These are phyloP conservation scores for Cytospora schulzeri DNA, from an alignment of 2,329 filamentous ascomycete genomes.

Conservation along the genomic window DNA sequence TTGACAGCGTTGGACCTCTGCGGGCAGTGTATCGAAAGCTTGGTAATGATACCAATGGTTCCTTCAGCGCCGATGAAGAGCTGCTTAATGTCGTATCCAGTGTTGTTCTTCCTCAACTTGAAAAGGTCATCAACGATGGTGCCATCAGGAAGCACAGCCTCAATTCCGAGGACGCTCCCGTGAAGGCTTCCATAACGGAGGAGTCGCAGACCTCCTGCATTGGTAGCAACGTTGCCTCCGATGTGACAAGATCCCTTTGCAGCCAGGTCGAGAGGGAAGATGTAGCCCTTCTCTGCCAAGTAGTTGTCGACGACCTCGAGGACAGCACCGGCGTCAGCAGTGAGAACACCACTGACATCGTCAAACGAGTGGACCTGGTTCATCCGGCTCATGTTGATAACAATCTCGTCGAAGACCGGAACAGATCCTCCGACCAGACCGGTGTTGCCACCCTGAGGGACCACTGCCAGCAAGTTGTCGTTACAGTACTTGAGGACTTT, in stretches of 20 bases:
- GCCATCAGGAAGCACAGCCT: constrained; percentile 91
- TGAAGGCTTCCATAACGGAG: constrained; percentile 93
- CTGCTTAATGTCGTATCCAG: constrained; percentile 95
- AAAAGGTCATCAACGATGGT: constrained; percentile 88
- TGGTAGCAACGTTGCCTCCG: constrained; percentile 93
- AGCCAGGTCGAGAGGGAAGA: constrained; percentile 96
- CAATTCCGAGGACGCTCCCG: constrained; percentile 87
- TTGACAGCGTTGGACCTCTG: constrained; percentile 87
- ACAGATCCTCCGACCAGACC: constrained; percentile 94
- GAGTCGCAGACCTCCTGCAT: constrained; percentile 87
- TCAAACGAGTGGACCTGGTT: constrained; percentile 91
- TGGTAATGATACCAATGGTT: constrained; percentile 92
- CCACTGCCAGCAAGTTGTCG: constrained; percentile 85
- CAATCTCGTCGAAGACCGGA: constrained; percentile 97
- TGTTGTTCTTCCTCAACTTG: constrained; percentile 95
- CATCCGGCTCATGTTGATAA: constrained; percentile 88
- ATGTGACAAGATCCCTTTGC: constrained; percentile 97
- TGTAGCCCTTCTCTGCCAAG: constrained; percentile 78
- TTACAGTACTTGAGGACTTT: constrained; percentile 94
- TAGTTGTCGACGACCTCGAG: constrained; percentile 87
- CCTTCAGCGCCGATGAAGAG: constrained; percentile 95
- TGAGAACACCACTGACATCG: constrained; percentile 85
- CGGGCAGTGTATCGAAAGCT: constrained; percentile 84
- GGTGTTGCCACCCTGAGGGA: constrained; percentile 96
- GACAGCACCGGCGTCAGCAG: constrained; percentile 88